Conservation (phyloP, 2,329 filamentous ascomycete species). For the Cordyceps cicadae region DNA sequence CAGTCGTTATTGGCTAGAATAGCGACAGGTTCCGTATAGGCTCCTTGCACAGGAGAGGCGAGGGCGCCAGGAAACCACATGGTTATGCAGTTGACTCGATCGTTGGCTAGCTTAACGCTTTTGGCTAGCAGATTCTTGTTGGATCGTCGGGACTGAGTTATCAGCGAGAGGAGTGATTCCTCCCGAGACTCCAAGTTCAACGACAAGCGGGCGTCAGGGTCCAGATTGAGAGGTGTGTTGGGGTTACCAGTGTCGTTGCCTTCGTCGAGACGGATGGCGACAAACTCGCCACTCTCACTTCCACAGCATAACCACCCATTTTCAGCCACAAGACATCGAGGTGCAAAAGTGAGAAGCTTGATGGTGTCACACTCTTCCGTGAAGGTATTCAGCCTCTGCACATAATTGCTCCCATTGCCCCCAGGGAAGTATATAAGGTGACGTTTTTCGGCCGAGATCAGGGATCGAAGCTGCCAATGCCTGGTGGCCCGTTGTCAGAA, state of each 20-base stretch:
- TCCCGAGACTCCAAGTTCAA: constrained; percentile 26
- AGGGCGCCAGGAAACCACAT: constrained; percentile 48
- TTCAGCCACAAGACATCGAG: constrained; percentile 80
- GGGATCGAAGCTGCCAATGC: constrained; percentile 83
- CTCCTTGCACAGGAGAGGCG: constrained; percentile 21
- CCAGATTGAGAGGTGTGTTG: constrained; percentile 23
- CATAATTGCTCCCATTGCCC: constrained; percentile 54
- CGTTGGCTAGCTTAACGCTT: constrained; percentile 46
- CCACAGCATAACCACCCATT: constrained; percentile 87
- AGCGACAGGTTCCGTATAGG: constrained; percentile 51
- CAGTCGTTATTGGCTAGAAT: constrained; percentile 86
- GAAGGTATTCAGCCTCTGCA: constrained; percentile 61
- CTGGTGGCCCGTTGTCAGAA: constrained; percentile 36
- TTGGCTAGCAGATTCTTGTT: constrained; percentile 40
- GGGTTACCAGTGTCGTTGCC: constrained; percentile 21
- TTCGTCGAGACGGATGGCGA: constrained; percentile 59
- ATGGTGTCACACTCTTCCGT: constrained; percentile 65
- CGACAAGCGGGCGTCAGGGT: constrained; percentile 26
- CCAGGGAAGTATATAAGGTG: constrained; percentile 80
- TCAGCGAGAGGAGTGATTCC: constrained; percentile 26
- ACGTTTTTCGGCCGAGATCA: constrained; percentile 72
- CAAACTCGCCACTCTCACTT: constrained; percentile 80
- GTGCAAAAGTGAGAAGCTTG: constrained; percentile 60
- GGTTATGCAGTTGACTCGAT: constrained; percentile 60
- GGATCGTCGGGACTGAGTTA: constrained; percentile 30